Evolutionary conservation across 1,284 basidiomycete genomes (phyloP).

Genomic region (Salmacisia buchloeana): DNA sequence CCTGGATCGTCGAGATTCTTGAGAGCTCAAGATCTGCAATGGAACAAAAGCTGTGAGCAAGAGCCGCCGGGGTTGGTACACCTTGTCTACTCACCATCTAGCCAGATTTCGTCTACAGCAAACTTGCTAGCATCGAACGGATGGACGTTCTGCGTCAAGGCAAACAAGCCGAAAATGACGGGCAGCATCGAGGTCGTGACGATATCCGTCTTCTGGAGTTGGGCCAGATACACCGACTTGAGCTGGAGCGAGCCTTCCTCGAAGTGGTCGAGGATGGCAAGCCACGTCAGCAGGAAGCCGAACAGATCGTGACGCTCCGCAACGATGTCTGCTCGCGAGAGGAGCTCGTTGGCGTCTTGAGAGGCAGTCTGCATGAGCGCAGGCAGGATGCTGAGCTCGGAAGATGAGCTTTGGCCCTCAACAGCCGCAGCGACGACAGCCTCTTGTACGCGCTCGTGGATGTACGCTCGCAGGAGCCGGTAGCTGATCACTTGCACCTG

Average conservation of each 20-base stretch:
- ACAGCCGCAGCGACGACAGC: slow-evolving; percentile 37
- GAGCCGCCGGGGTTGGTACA: neutral
- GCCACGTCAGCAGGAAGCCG: slow-evolving; percentile 73
- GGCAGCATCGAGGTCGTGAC: slow-evolving; percentile 67
- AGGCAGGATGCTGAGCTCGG: neutral
- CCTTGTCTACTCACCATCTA: slow-evolving; percentile 62
- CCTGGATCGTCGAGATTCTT: slow-evolving; percentile 55
- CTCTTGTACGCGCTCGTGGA: slow-evolving; percentile 32
- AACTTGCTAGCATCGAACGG: slow-evolving; percentile 73
- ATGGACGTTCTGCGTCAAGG: slow-evolving; percentile 45
- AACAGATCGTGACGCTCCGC: slow-evolving; percentile 25
- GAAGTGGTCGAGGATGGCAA: slow-evolving; percentile 82
- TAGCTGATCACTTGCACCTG: slow-evolving; percentile 35
- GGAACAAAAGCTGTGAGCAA: neutral
- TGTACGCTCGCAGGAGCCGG: slow-evolving; percentile 20
- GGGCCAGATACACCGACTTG: slow-evolving; percentile 73
- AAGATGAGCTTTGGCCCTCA: neutral
- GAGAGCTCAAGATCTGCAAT: slow-evolving; percentile 18
- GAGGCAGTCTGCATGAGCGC: neutral
- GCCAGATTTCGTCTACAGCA: slow-evolving; percentile 75
- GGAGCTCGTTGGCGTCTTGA: slow-evolving; percentile 6
- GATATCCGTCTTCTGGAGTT: slow-evolving; percentile 68
- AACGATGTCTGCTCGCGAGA: slow-evolving; percentile 21
- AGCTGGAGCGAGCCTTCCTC: slow-evolving; percentile 77
- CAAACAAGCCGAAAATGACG: slow-evolving; percentile 64